Percentiles rank a stretch among this genome's conserved stretches.
These are phyloP conservation scores for Phytophthora hybrid DNA, from an alignment of 352 stramenopile species.

Conservation along the genomic window DNA sequence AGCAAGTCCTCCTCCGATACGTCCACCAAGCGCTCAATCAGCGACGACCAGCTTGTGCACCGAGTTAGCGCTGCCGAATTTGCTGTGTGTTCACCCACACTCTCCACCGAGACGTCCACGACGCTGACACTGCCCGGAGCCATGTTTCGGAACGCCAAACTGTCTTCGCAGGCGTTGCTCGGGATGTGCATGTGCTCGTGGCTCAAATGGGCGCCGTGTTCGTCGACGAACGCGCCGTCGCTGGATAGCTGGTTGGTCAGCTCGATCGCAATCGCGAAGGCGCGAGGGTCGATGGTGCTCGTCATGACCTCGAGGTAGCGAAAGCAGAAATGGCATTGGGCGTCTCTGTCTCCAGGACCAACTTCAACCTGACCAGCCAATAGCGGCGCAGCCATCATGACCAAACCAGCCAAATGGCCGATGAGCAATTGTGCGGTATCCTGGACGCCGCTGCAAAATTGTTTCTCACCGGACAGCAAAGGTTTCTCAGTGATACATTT, in stretches of 20 bases:
- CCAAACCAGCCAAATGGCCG: too few relatives aligned
- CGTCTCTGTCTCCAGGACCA: neutral
- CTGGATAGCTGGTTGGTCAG: constrained; percentile 28
- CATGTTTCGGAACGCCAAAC: neutral
- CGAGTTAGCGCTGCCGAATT: neutral
- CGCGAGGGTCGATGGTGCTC: constrained; percentile 18
- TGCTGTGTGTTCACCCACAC: neutral
- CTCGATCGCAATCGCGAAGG: constrained; percentile 26
- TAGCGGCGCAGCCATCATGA: neutral
- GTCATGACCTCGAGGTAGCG: constrained; percentile 11
- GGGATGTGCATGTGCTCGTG: neutral
- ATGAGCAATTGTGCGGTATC: neutral
- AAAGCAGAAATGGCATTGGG: constrained; percentile 15
- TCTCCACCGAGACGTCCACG: neutral
- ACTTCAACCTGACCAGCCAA: neutral
- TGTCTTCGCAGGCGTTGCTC: constrained; percentile 1
- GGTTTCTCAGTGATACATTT: constrained; percentile 32
- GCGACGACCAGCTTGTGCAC: constrained; percentile 20
- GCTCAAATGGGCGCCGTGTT: neutral
- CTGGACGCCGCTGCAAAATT: neutral
- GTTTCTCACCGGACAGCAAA: constrained; percentile 8
- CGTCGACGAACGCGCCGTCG: constrained; percentile 30
- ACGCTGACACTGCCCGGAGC: neutral
- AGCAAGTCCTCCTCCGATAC: constrained; percentile 18
- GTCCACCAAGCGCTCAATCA: constrained; percentile 20